Evolutionary conservation across 2,329 filamentous ascomycete species (phyloP), one percentile per base, ranked within the genome.

Genomic region (Dactylonectria macrodidyma): DNA sequence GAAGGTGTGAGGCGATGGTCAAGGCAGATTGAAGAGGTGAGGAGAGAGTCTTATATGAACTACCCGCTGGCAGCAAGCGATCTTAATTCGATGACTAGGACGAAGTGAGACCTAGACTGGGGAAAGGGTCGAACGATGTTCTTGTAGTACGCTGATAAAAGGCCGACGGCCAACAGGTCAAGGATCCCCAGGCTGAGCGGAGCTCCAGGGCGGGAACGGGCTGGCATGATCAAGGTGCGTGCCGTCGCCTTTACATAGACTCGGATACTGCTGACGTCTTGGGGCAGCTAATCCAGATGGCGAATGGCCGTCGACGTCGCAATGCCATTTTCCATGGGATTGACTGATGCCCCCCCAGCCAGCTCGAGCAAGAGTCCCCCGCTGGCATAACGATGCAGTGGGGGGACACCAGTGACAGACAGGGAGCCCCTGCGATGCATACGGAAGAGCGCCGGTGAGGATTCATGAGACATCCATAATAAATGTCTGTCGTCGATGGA

Each of bases 141-240:
- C 68, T 69, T 74, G 74, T 74, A 72, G 71, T 75, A 73, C 72
- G 59, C 66, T 72, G 62, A 67, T 62, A 66, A 46, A 74, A 68
- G 67, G 56, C 58, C 64, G 70, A 75, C 67, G 70, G 73, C 61
- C 67, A 71, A 76, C 70, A 76, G 67, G 69, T 73, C 73, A 73
- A 76, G 74, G 73, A 73, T 76, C 67, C 73, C 71, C 62, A 72
- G 67, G 66, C 61, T 67, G 65, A 65, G 73, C 70, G 71, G 74
- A 74, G 70, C 70, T 72, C 57, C 64, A 66, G 60, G 51, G 70
- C 73, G 74, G 70, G 71, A 74, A 73, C 69, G 70, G 66, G 62
- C 72, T 75, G 73, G 74, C 71, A 76, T 76, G 74, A 76, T 74
- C 65, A 66, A 73, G 72, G 73, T 74, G 72, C 73, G 70, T 74